Base-by-base conservation (phyloP, 2,329 filamentous ascomycete species). In the Fusarium aywerte region DNA sequence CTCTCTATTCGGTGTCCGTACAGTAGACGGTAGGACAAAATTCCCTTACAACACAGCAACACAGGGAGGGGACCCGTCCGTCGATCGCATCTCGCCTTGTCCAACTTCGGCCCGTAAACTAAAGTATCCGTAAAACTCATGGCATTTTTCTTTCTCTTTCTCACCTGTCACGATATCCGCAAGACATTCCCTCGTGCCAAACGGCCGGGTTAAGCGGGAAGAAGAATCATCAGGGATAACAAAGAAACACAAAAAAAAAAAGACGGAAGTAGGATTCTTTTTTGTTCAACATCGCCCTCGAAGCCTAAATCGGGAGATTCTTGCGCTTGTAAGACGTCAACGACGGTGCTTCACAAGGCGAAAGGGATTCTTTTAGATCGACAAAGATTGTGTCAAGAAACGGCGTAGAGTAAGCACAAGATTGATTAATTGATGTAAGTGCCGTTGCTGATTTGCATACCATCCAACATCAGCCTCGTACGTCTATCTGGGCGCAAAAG, bases 101-200 rank as follows among this genome's bases (percentile, higher is more conserved):
- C 44, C 57, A 51, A 68, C 64, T 57, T 59, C 45, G 32, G 45
- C 45, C 31, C 32, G 32, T 25, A 31, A 49, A 38, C 20, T 51
- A 40, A 51, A 55, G 67, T 54, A 44, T 64, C 44, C 54, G 25
- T 39, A 25, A 21, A 60, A 43, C 52, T 58, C 57, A 59, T 54
- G 62, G 51, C 45, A 49, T 54, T 29, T 47, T 50, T 36, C 8
- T 45, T 47, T 40, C 31, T 39, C 33, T 11, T 45, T 20, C 45
- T 57, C 36, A 47, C 67, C 47, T 63, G 33, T 38, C 69, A 71
- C 59, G n/a, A 71, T 56, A 59, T 60, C 69, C 65, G 70, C 70
- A 72, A 71, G 52, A 71, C 52, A 63, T 63, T 62, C 70, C 65
- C 50, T 67, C 53, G 59, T 71, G 58, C 70, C 70, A 55, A 53